phyloP scores from a whole-genome alignment of 1,139 yeast species.

The Taphrina pruni region DNA sequence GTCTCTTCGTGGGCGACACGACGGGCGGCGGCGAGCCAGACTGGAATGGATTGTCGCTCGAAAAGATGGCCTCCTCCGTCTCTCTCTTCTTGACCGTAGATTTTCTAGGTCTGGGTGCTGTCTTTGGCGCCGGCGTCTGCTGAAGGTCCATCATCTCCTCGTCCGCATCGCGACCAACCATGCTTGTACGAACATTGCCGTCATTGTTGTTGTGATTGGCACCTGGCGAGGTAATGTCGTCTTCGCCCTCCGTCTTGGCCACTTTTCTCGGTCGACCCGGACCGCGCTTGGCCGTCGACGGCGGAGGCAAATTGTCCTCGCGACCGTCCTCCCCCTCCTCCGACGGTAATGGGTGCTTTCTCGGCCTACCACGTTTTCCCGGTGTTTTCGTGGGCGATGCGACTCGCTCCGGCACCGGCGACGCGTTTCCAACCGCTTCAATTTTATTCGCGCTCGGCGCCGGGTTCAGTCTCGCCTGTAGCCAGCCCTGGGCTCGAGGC shows the following conservation, averaged over 20 bases:
- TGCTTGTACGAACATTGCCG: background rate
- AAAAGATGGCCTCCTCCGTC: conserved; percentile 27
- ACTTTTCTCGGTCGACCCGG: conserved; percentile 36
- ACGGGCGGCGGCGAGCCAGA: conserved; percentile 28
- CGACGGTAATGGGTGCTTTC: conserved; percentile 15
- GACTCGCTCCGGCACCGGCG: conserved; percentile 6
- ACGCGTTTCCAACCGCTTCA: conserved; percentile 16
- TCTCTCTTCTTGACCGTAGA: conserved; percentile 28
- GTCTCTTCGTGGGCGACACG: conserved; percentile 19
- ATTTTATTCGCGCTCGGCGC: conserved; percentile 22
- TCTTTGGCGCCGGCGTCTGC: conserved; percentile 26
- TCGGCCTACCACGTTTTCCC: conserved; percentile 16
- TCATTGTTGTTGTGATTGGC: background rate
- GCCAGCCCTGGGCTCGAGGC: conserved; percentile 54
- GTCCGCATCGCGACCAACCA: background rate
- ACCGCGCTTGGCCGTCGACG: conserved; percentile 19
- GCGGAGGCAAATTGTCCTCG: conserved; percentile 5
- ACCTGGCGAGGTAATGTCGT: conserved; percentile 6
- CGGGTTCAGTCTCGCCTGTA: conserved; percentile 45
- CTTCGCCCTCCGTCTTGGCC: conserved; percentile 25
- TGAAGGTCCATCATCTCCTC: conserved; percentile 6
- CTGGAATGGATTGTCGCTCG: conserved; percentile 40
- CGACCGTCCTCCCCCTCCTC: background rate
- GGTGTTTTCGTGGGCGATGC: conserved; percentile 24
- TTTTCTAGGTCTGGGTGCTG: conserved; percentile 6